These are phyloP conservation scores for Erysimum cheiri DNA, from an alignment of 441 rosid genomes.

Conservation along the genomic window DNA sequence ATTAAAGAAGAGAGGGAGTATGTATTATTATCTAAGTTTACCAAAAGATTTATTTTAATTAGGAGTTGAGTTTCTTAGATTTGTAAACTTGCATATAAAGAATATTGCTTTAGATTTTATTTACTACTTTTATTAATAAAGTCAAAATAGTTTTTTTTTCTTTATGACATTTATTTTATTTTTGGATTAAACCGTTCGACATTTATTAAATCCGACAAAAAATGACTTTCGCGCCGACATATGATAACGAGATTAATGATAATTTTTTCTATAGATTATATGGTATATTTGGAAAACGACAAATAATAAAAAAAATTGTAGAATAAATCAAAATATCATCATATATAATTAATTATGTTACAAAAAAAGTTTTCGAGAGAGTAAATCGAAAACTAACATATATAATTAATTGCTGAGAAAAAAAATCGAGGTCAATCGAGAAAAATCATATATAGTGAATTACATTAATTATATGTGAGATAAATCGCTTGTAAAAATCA, in stretches of 20 bases:
- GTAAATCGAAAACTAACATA: neutral
- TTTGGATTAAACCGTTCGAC: no score
- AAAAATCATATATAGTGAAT: no score
- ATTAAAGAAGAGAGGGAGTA: no score
- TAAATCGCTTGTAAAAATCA: neutral
- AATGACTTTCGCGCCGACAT: neutral
- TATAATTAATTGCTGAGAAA: neutral
- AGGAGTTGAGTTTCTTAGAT: neutral
- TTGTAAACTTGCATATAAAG: no score
- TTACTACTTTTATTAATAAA: no score
- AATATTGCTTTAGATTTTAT: neutral
- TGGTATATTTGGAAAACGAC: neutral
- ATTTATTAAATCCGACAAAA: no score
- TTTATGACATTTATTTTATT: no score
- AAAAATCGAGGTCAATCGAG: neutral
- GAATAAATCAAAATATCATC: neutral
- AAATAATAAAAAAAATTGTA: neutral
- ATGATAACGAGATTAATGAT: neutral
- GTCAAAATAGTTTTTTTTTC: no score
- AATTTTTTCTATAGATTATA: neutral
- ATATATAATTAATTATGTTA: no score
- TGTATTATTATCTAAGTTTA: neutral
- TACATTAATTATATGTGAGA: no score
- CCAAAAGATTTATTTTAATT: no score
- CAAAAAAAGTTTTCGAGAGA: neutral